Evolutionary conservation across 371 early-diverging fungal genomes (phyloP).

Genomic region (Syncephalastrum racemosum): DNA sequence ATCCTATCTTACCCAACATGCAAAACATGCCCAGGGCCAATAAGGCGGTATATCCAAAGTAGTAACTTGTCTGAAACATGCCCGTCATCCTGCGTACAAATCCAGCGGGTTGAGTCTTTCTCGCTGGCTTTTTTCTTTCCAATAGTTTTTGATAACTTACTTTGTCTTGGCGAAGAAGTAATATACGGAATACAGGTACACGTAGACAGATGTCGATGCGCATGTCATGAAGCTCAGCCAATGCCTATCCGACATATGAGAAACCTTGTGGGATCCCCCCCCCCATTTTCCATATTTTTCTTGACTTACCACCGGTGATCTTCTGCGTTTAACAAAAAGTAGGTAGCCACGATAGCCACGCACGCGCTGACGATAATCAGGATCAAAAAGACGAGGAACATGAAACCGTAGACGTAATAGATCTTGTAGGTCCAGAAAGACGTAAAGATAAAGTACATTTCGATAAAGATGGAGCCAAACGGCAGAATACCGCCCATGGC

Average conservation of each 20-base stretch:
- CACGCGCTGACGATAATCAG: slow-evolving; percentile 75
- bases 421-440: slow-evolving; percentile 85
- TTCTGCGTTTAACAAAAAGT: slow-evolving; percentile 79
- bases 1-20: slow-evolving; percentile 59
- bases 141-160: no score
- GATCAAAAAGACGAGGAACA: slow-evolving; percentile 73
- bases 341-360: slow-evolving; percentile 77
- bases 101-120: neutral
- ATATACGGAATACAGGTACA: slow-evolving; percentile 81
- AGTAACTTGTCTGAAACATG: slow-evolving; percentile 76
- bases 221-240: slow-evolving; percentile 82
- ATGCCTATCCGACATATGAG: slow-evolving; percentile 47
- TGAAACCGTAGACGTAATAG: slow-evolving; percentile 86
- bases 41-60: slow-evolving; percentile 79
- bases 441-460: slow-evolving; percentile 84
- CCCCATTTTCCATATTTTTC: neutral
- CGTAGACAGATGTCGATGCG: slow-evolving; percentile 75
- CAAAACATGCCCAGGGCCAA: slow-evolving; percentile 66
- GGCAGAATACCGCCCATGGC: slow-evolving; percentile 77
- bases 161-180: slow-evolving; percentile 75
- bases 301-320: slow-evolving; percentile 75
- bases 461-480: slow-evolving; percentile 84
- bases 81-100: slow-evolving; percentile 70
- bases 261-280: no score
- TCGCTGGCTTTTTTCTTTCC: no score